phyloP scores from a whole-genome alignment of 2,329 filamentous ascomycete genomes.

The Ophiostoma montium region DNA sequence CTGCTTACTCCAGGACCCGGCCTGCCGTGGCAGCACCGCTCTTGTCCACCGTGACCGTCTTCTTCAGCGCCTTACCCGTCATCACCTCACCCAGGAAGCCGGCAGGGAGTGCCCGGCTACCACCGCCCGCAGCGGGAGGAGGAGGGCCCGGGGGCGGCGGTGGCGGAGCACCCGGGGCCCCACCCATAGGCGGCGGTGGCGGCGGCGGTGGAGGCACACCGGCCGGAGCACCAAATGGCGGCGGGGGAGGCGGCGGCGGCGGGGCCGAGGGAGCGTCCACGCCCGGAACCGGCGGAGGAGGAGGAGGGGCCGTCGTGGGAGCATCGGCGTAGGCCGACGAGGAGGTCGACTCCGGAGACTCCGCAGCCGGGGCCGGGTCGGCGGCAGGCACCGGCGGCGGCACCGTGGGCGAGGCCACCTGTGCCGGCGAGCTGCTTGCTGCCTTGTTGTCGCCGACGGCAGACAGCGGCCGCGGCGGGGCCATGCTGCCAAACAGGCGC shows the following conservation, averaged over 20 bases:
- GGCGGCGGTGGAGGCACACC: slow-evolving; percentile 23
- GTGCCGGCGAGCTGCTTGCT: slow-evolving; percentile 22
- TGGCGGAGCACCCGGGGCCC: slow-evolving; percentile 21
- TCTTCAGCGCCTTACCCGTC: slow-evolving; percentile 63
- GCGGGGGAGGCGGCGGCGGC: slow-evolving; percentile 16
- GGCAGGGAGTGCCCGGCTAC: slow-evolving; percentile 32
- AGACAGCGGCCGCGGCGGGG: slow-evolving; percentile 74
- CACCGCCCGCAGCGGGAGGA: slow-evolving; percentile 24
- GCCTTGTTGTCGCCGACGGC: slow-evolving; percentile 61
- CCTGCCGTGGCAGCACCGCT: slow-evolving; percentile 61
- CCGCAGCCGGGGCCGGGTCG: slow-evolving; percentile 16
- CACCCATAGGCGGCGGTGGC: slow-evolving; percentile 24
- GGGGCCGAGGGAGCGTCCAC: slow-evolving; percentile 20
- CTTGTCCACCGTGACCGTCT: slow-evolving; percentile 80
- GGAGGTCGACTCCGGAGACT: neutral
- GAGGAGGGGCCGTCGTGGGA: slow-evolving; percentile 10
- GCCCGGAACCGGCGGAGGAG: slow-evolving; percentile 11
- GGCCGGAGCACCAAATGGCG: slow-evolving; percentile 9
- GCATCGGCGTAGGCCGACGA: slow-evolving; percentile 7
- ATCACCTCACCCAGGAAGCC: slow-evolving; percentile 74
- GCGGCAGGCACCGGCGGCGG: slow-evolving; percentile 22
- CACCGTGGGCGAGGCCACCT: slow-evolving; percentile 25
- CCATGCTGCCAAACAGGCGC: slow-evolving; percentile 95
- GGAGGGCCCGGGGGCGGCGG: slow-evolving; percentile 23
- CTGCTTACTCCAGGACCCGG: slow-evolving; percentile 48